These are phyloP conservation scores for Pseudocercospora macadamiae DNA, from an alignment of 2,329 filamentous ascomycete genomes.

Conservation along the genomic window DNA sequence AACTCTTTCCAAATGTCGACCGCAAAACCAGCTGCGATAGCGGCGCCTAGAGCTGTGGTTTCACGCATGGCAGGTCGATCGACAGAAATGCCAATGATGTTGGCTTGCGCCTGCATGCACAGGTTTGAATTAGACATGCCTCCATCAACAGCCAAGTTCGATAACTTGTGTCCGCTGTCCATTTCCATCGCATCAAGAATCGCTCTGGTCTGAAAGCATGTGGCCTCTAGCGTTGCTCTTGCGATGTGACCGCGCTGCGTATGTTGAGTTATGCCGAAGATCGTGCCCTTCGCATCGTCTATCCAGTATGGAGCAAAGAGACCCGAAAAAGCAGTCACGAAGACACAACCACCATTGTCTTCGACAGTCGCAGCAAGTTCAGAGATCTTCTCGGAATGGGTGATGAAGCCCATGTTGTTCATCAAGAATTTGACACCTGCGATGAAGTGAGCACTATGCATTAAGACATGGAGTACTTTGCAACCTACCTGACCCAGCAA, in stretches of 20 bases:
- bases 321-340: constrained; percentile 89
- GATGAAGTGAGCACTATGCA: not conserved
- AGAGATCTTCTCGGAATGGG: constrained; percentile 66
- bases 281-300: constrained; percentile 85
- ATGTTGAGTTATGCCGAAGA: constrained; percentile 63
- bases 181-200: constrained; percentile 90
- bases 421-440: constrained; percentile 56
- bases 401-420: constrained; percentile 66
- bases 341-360: constrained; percentile 80
- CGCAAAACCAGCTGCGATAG: constrained; percentile 84
- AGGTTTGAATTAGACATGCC: constrained; percentile 87
- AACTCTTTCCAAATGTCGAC: constrained; percentile 77
- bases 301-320: constrained; percentile 95
- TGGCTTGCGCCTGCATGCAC: constrained; percentile 89
- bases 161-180: constrained; percentile 76
- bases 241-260: constrained; percentile 88
- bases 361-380: constrained; percentile 65
- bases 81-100: constrained; percentile 81
- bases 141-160: constrained; percentile 79
- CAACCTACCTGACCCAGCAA: constrained; percentile 68
- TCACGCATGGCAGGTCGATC: constrained; percentile 86
- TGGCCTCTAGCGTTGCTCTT: constrained; percentile 85
- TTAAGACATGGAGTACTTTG: no score
- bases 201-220: constrained; percentile 91
- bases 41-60: constrained; percentile 84